Base-by-base conservation (phyloP, 306 rosid genomes). In the Heteromeles arbutifolia region DNA sequence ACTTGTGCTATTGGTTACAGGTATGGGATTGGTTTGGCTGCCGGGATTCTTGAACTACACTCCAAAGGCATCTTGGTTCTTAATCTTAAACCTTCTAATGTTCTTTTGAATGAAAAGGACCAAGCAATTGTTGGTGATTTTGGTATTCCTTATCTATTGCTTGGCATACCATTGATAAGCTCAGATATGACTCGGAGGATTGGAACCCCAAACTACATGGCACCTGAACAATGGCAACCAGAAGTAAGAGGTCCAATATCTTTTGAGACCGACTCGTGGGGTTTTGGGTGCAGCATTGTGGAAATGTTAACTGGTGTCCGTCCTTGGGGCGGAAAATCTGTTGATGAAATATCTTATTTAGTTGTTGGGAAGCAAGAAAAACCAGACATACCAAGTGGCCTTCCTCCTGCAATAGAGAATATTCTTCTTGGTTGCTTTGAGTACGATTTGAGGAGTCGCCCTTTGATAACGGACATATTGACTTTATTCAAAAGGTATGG, bases 171-270 rank as follows among this genome's bases (percentile, higher is more conserved):
- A n/a, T 77, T 79, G 69, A 73, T 88, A 52, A 79, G 77, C 85
- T 75, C 91, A 31, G 90, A 87, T 77, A 72, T 85, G 79, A 82
- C 86, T 86, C 81, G 65, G 77, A 87, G 97, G 87, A 84, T 88
- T 76, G 98, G 98, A 82, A 88, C 95, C 63, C 96, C 97, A 66
- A 90, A 83, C 85, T 94, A 94, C 90, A 92, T 94, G 98, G 97
- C 97, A 68, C 97, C 98, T 41, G 98, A 94, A 78, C 97, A 92
- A 80, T 92, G 97, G 98, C 85, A 88, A 70, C 96, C 97, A 57
- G 96, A 94, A 68, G 81, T 86, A 53, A 84, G 96, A 86, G 98
- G 98, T 61, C 97, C 98, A 4, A 78, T 92, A 73, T 92, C 96
- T 17, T 86, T 85, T 72, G 97, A 95, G 86, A 92, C 97, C 0